Conservation (phyloP, 169 alveolate species). For the Cryptosporidium xiaoi region DNA sequence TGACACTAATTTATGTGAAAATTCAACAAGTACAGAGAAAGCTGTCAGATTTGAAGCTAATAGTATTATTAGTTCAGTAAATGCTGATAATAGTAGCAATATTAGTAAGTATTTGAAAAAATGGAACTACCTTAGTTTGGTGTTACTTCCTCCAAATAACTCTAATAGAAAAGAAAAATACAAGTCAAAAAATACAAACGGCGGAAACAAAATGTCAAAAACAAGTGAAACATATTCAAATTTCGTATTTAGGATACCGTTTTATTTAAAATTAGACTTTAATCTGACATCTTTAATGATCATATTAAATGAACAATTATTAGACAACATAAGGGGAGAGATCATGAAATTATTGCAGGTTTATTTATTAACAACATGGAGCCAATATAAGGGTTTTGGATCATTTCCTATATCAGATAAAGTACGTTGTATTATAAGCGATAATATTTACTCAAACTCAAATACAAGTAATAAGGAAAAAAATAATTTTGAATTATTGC, state of each 20-base stretch:
- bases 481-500: constrained; percentile 33
- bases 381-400: constrained; percentile 72
- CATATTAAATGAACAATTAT: constrained; percentile 44
- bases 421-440: not conserved
- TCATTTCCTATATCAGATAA: constrained; percentile 48
- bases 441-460: not conserved
- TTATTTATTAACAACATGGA: constrained; percentile 42
- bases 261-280: constrained; percentile 53
- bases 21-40: not conserved
- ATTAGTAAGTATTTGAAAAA: constrained; percentile 24
- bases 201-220: not conserved
- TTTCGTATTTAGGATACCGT: constrained; percentile 46
- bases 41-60: no score
- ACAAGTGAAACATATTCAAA: constrained; percentile 10
- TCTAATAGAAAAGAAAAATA: not conserved
- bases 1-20: constrained; percentile 3
- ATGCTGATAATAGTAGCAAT: not conserved
- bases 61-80: not conserved
- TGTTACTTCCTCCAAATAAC: constrained; percentile 44
- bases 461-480: not conserved
- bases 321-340: constrained; percentile 47
- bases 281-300: constrained; percentile 11
- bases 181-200: not conserved
- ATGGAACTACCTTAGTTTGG: constrained; percentile 68
- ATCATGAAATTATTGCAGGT: constrained; percentile 63